Base-by-base conservation (phyloP, 2,329 filamentous ascomycete genomes). In the Samsoniella hepiali region DNA sequence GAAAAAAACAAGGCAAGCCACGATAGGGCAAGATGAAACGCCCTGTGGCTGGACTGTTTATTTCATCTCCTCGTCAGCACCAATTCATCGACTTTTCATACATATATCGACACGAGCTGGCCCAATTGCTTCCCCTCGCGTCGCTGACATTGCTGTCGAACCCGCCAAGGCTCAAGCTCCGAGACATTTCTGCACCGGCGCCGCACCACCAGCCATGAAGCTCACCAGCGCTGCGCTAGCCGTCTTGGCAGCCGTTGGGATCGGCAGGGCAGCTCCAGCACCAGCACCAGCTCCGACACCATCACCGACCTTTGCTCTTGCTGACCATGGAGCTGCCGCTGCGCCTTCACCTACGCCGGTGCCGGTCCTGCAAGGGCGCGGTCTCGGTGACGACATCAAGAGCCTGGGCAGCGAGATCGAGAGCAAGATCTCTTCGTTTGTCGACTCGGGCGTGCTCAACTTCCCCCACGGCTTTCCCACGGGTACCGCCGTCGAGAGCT, bases 381-480 rank as follows among this genome's bases (percentile, higher is more conserved):
- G 73, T 57, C 63, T 80, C 8, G 69, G 71, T 47, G 71, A 75
- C 59, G 75, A 82, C 62, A 74, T 83, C 65, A 75, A 79, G 59
- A 76, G 85, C 53, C 72, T 84, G 7, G 75, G 85, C 49, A 79
- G 76, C 54, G 75, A 74, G 9, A 71, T 89, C 1, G 85, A 83
- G 45, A 83, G 81, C 51, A 79, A 79, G 31, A 77, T 87, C 42
- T 85, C 86, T 13, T 83, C 81, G 13, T 88, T 85, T 65, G 80
- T 89, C 45, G 82, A 83, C 2, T 86, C 84, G 2, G 87, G 87
- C 29, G 80, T 91, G 1, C 85, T 88, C 1, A 82, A 89, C 63
- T 91, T 83, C 77, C 90, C 89, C 72, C 82, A 88, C 62, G 81
- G 58, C 38, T 61, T 61, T 44, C 88, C 89, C 1, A 87, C 83